Conservation (phyloP, 2,329 filamentous ascomycete genomes). For the Amauroascus verrucosus region DNA sequence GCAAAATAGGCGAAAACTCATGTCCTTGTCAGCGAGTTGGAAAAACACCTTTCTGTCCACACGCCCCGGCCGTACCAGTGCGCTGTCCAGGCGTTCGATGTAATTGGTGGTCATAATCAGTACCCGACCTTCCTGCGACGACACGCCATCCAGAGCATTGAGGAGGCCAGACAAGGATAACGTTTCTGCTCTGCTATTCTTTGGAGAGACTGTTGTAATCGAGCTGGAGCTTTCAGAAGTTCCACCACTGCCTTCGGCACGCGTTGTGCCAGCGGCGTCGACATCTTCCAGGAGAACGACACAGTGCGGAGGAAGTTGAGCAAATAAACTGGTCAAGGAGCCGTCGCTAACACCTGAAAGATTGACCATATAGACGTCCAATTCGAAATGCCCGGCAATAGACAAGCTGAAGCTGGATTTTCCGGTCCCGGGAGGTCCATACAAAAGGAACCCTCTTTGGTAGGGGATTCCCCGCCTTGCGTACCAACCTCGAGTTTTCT, state of each 20-base stretch:
- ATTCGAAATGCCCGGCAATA: slow-evolving; percentile 57
- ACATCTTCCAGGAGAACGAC: slow-evolving; percentile 73
- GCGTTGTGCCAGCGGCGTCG: slow-evolving; percentile 51
- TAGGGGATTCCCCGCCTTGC: neutral
- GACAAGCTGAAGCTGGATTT: neutral
- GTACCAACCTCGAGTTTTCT: neutral
- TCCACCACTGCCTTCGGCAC: neutral
- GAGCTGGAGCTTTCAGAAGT: neutral
- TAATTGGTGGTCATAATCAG: slow-evolving; percentile 66
- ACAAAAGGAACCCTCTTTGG: neutral
- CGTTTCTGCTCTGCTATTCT: neutral
- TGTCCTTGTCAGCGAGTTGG: slow-evolving; percentile 45
- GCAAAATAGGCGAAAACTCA: neutral
- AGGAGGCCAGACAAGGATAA: slow-evolving; percentile 54
- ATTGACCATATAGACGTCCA: slow-evolving; percentile 75
- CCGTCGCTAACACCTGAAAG: slow-evolving; percentile 75
- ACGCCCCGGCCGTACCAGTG: slow-evolving; percentile 55
- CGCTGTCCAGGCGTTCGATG: slow-evolving; percentile 53
- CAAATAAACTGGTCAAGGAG: slow-evolving; percentile 64
- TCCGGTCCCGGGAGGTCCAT: neutral
- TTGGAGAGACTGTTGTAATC: too few relatives aligned
- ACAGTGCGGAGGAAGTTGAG: slow-evolving; percentile 63
- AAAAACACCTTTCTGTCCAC: slow-evolving; percentile 44
- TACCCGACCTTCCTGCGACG: slow-evolving; percentile 57
- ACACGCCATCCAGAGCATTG: slow-evolving; percentile 61